These are phyloP conservation scores for Chlamydomonas sphaeroides DNA, from an alignment of 139 green algal genomes.

Conservation along the genomic window DNA sequence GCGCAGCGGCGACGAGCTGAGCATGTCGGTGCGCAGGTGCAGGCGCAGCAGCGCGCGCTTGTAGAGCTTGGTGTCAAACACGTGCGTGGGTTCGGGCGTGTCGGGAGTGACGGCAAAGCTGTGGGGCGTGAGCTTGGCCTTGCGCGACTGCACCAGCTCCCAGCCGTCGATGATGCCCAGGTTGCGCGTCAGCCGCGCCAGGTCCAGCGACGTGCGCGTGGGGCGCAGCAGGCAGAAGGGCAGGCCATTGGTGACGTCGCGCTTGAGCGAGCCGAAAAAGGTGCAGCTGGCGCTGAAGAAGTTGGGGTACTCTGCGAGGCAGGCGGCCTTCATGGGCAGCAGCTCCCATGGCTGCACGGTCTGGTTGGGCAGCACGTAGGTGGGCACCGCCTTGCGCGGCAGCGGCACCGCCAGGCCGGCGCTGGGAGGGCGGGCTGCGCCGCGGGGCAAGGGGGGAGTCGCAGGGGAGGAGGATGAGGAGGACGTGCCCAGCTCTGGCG, in stretches of 20 bases:
- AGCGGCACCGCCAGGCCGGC: conserved; percentile 23
- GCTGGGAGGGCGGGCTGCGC: neutral
- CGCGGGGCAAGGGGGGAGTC: too few species aligned
- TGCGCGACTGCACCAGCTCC: conserved; percentile 30
- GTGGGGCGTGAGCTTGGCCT: neutral
- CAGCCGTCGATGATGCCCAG: conserved; percentile 49
- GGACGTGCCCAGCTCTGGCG: too few species aligned
- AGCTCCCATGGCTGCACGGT: conserved; percentile 42
- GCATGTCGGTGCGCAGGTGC: conserved; percentile 41
- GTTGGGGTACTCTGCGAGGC: conserved; percentile 48
- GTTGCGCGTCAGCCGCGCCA: conserved; percentile 44
- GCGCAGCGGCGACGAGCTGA: neutral
- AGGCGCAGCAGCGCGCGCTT: conserved; percentile 25
- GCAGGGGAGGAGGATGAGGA: too few species aligned
- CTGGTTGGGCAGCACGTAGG: conserved; percentile 42
- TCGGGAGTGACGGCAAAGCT: conserved; percentile 26
- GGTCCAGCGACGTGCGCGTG: conserved; percentile 31
- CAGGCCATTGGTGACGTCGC: conserved; percentile 24
- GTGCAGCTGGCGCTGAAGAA: conserved; percentile 49
- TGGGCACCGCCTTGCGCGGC: conserved; percentile 22
- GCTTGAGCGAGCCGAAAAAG: conserved; percentile 44
- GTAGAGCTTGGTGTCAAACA: conserved; percentile 33
- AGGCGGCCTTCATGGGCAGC: conserved; percentile 51
- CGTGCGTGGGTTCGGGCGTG: conserved; percentile 20
- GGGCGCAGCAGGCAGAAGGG: conserved; percentile 38